phyloP scores from a whole-genome alignment of 1,284 basidiomycete species.

The Malassezia sp. region DNA sequence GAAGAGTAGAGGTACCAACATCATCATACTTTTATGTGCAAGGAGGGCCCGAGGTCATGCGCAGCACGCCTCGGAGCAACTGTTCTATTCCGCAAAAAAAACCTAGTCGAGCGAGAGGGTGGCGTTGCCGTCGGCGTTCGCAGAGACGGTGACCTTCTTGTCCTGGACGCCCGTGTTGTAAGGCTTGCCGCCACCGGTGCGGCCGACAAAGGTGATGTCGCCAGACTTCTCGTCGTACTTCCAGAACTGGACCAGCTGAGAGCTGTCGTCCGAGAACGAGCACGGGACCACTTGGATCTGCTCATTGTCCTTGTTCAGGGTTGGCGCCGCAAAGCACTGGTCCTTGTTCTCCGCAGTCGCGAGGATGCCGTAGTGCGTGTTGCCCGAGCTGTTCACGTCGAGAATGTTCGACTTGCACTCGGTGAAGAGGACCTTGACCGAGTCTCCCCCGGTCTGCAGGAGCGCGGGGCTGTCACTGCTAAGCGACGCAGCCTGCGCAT shows the following conservation, averaged over 20 bases:
- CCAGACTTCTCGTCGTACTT: slow-evolving; percentile 7
- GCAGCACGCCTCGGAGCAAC: neutral
- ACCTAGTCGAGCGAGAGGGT: neutral
- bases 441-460: neutral
- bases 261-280: slow-evolving; percentile 11
- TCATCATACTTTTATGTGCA: neutral
- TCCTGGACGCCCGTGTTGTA: slow-evolving; percentile 2
- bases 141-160: slow-evolving; percentile 8
- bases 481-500: neutral
- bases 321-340: slow-evolving; percentile 1
- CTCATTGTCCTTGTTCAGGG: slow-evolving; percentile 3
- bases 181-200: neutral
- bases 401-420: slow-evolving; percentile 11
- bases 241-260: slow-evolving; percentile 11
- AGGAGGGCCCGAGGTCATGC: neutral
- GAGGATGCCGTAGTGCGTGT: slow-evolving; percentile 12
- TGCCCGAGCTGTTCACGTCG: neutral
- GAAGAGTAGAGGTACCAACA: too few relatives aligned
- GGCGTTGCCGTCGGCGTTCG: neutral
- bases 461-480: neutral
- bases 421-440: slow-evolving; percentile 1
- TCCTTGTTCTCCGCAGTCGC: neutral
- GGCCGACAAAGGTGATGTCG: neutral
- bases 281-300: slow-evolving; percentile 4
- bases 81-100: neutral